Conservation (phyloP, 2,329 filamentous ascomycete genomes). For the Aaosphaeria arxii region DNA sequence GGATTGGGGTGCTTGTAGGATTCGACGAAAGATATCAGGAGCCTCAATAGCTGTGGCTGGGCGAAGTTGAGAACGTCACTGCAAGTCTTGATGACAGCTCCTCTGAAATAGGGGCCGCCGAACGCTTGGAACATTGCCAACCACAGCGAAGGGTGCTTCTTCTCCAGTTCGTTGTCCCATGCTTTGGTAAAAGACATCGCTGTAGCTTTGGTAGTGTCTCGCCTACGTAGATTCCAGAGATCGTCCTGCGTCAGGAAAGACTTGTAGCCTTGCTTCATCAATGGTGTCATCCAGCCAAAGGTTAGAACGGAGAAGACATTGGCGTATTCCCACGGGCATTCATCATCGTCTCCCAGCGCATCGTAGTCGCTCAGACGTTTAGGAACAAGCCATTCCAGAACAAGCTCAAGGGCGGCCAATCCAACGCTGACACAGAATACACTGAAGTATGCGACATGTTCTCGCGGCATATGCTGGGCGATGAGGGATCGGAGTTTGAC, state of each 20-base stretch:
- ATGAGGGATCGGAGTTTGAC: constrained; percentile 86
- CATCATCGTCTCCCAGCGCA: constrained; percentile 64
- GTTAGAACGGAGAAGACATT: constrained; percentile 91
- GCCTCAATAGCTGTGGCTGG: constrained; percentile 84
- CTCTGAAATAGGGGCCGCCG: constrained; percentile 77
- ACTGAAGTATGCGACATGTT: constrained; percentile 71
- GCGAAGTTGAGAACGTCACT: constrained; percentile 85
- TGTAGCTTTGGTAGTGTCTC: constrained; percentile 75
- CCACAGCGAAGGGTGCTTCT: constrained; percentile 79
- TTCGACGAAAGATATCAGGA: constrained; percentile 78
- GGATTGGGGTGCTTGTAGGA: constrained; percentile 67
- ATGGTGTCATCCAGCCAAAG: constrained; percentile 97
- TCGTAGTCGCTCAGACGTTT: constrained; percentile 70
- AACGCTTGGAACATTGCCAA: constrained; percentile 80
- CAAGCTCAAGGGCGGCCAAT: constrained; percentile 67
- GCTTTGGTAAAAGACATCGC: constrained; percentile 66
- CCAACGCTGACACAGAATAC: constrained; percentile 71
- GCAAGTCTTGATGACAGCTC: constrained; percentile 80
- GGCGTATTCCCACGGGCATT: constrained; percentile 83
- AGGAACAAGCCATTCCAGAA: constrained; percentile 83
- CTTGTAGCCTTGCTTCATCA: constrained; percentile 95
- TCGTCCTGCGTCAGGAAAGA: constrained; percentile 92
- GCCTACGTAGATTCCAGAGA: constrained; percentile 83
- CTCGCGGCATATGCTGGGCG: constrained; percentile 68
- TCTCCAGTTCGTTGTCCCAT: constrained; percentile 73